A percentile compares a stretch with the other conserved stretches of the same genome.
These are phyloP conservation scores for Trypanosoma rangeli DNA, from an alignment of 208 protist species.

Conservation along the genomic window DNA sequence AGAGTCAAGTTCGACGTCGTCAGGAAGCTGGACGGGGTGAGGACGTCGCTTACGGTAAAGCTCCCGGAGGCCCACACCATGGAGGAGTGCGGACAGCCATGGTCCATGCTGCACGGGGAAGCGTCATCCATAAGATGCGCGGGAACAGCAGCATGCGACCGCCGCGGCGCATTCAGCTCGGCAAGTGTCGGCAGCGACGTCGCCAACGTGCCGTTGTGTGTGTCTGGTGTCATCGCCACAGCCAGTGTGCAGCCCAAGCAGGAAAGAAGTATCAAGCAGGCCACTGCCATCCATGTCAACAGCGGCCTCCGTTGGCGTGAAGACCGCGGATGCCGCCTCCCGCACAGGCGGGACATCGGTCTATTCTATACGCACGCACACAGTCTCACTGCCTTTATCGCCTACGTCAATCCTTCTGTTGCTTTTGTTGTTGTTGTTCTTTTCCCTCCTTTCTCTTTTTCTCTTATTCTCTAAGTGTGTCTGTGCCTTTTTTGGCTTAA, in stretches of 20 bases:
- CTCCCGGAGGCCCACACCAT: constrained; percentile 84
- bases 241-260: not conserved
- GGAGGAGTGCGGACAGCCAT: constrained; percentile 72
- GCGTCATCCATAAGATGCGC: not conserved
- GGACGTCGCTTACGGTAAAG: constrained; percentile 50
- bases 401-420: not conserved
- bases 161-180: constrained; percentile 3
- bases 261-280: not conserved
- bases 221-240: not conserved
- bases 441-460: constrained; percentile 17
- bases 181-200: not conserved
- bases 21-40: constrained; percentile 68
- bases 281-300: not conserved
- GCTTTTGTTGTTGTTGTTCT: not conserved
- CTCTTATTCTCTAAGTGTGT: constrained; percentile 8
- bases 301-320: not conserved
- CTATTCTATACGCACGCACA: not conserved
- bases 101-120: constrained; percentile 38
- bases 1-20: constrained; percentile 53
- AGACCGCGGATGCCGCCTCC: too few species aligned
- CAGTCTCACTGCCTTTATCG: not conserved
- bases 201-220: not conserved
- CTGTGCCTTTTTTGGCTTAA: constrained; percentile 1
- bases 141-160: constrained; percentile 5
- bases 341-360: not conserved